Conservation (phyloP, 352 stramenopile species). For the Phytophthora sojae region DNA sequence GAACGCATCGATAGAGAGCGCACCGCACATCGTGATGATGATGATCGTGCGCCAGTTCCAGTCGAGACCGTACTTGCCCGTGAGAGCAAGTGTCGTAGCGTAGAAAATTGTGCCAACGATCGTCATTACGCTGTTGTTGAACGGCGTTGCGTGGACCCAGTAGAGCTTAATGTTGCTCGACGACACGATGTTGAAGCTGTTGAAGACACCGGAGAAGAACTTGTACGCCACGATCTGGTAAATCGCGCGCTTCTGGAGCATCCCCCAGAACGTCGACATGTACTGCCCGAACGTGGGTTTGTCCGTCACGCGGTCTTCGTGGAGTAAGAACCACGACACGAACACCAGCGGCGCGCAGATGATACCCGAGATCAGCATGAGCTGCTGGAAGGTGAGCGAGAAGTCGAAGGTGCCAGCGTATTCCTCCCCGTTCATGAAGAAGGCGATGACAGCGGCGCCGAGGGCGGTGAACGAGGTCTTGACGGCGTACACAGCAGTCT, state of each 20-base stretch:
- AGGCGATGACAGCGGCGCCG: slow-evolving; percentile 44
- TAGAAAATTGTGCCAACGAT: slow-evolving; percentile 55
- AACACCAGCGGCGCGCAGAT: slow-evolving; percentile 38
- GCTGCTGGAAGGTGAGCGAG: slow-evolving; percentile 49
- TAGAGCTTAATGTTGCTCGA: slow-evolving; percentile 59
- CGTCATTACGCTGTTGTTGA: slow-evolving; percentile 58
- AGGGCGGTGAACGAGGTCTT: slow-evolving; percentile 52
- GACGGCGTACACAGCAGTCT: slow-evolving; percentile 53
- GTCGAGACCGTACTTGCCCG: slow-evolving; percentile 47
- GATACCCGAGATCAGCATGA: slow-evolving; percentile 46
- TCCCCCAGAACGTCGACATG: slow-evolving; percentile 50
- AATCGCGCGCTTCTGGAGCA: slow-evolving; percentile 59
- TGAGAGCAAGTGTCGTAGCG: slow-evolving; percentile 44
- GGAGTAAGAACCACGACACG: slow-evolving; percentile 44
- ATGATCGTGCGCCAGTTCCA: slow-evolving; percentile 64
- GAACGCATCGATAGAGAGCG: slow-evolving; percentile 46
- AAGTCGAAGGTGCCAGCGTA: slow-evolving; percentile 51
- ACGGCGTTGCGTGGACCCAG: slow-evolving; percentile 64
- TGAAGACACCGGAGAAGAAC: slow-evolving; percentile 67
- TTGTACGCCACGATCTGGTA: slow-evolving; percentile 69
- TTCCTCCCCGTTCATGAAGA: slow-evolving; percentile 51
- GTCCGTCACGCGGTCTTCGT: slow-evolving; percentile 37
- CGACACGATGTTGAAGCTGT: slow-evolving; percentile 64
- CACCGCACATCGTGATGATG: slow-evolving; percentile 43
- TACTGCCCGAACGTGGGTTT: slow-evolving; percentile 35